A percentile compares a stretch with the other conserved stretches of the same genome.
phyloP scores from a whole-genome alignment of 1,139 yeast species.

The Taphrina pruni region DNA sequence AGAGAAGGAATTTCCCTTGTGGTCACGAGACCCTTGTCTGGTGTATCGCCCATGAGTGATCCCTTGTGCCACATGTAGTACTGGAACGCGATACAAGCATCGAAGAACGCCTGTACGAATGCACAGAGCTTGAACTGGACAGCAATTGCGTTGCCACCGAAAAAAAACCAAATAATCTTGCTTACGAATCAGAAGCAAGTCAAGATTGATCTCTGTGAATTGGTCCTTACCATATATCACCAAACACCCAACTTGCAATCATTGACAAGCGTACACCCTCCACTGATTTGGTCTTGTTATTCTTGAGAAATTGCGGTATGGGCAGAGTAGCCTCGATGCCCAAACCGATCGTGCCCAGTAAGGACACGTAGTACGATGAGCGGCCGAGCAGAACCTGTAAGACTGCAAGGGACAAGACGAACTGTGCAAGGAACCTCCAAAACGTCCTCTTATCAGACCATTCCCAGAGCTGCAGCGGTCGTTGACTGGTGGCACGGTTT shows the following conservation, averaged over 20 bases:
- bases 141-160: constrained; percentile 68
- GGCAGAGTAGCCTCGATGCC: constrained; percentile 81
- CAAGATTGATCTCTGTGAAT: not conserved
- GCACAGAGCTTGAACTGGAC: constrained; percentile 76
- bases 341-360: constrained; percentile 73
- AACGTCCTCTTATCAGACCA: constrained; percentile 17
- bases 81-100: constrained; percentile 75
- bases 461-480: constrained; percentile 81
- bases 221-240: constrained; percentile 71
- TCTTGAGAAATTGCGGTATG: constrained; percentile 79
- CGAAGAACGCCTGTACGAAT: constrained; percentile 77
- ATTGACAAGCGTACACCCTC: constrained; percentile 79
- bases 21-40: not conserved
- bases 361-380: constrained; percentile 57
- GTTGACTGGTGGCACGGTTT: constrained; percentile 59
- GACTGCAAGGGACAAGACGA: constrained; percentile 55
- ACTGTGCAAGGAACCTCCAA: constrained; percentile 58
- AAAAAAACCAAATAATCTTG: constrained; percentile 61
- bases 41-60: not conserved
- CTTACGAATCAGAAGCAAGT: not conserved
- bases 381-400: constrained; percentile 58
- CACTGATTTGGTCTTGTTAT: constrained; percentile 68
- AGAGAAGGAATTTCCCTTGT: not conserved
- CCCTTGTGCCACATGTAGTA: constrained; percentile 51
- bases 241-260: constrained; percentile 83